Evolutionary conservation across 441 rosid genomes (phyloP).

Genomic region (Arabidopsis lyrata): DNA sequence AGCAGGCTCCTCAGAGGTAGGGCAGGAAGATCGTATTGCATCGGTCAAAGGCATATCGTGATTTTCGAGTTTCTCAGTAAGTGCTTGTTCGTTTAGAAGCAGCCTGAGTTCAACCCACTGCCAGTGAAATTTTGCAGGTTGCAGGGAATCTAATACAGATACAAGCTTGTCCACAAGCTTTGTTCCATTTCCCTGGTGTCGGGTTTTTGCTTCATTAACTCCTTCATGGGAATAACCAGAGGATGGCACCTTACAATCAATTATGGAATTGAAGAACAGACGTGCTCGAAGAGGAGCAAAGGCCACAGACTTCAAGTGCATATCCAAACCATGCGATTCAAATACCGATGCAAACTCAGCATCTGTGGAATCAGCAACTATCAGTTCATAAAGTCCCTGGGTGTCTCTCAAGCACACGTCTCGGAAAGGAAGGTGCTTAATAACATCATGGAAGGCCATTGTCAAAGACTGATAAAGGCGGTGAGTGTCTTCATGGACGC

Average conservation of each 20-base stretch:
- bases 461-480: constrained; percentile 80
- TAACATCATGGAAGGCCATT: constrained; percentile 77
- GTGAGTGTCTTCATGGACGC: constrained; percentile 74
- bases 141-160: constrained; percentile 78
- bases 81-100: constrained; percentile 96
- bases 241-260: constrained; percentile 80
- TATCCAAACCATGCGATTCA: constrained; percentile 76
- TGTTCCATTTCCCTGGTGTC: constrained; percentile 61
- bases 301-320: constrained; percentile 70
- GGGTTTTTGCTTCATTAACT: constrained; percentile 59
- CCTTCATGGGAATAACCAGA: constrained; percentile 61
- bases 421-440: constrained; percentile 88
- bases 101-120: constrained; percentile 99
- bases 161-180: constrained; percentile 91
- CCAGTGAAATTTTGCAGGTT: constrained; percentile 99
- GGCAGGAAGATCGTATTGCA: constrained; percentile 79
- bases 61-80: constrained; percentile 82
- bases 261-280: constrained; percentile 83
- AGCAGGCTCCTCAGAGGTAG: constrained; percentile 69
- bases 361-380: constrained; percentile 85
- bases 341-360: constrained; percentile 82
- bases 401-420: constrained; percentile 95
- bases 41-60: constrained; percentile 76
- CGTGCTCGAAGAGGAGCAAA: constrained; percentile 96
- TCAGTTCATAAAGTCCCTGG: constrained; percentile 83